A percentile compares a stretch with the other conserved stretches of the same genome.
phyloP scores from a whole-genome alignment of 169 alveolate genomes.

The Hammondia hammondi region DNA sequence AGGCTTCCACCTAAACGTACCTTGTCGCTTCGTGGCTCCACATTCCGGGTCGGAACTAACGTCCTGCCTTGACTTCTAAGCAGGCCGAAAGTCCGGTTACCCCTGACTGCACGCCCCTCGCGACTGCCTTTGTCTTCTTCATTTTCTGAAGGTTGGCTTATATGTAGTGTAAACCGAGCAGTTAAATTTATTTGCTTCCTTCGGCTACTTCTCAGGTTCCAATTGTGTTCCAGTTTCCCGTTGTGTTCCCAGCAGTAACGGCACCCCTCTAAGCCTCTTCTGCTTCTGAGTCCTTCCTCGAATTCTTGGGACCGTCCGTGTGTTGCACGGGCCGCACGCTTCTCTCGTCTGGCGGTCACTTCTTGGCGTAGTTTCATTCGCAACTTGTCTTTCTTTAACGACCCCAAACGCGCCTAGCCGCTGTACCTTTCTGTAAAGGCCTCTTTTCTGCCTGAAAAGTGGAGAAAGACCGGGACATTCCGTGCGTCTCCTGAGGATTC shows the following conservation, averaged over 20 bases:
- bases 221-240: too few species aligned
- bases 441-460: too few species aligned
- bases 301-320: not conserved
- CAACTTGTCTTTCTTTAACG: not conserved
- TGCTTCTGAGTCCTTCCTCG: not conserved
- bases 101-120: not conserved
- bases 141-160: not conserved
- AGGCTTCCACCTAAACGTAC: not conserved
- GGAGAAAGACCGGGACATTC: too few species aligned
- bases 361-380: not conserved
- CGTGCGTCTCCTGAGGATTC: not conserved
- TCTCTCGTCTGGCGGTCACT: not conserved
- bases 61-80: not conserved
- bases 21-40: not conserved
- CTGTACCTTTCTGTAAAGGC: not conserved
- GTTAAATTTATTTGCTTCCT: not conserved
- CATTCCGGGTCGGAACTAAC: not conserved
- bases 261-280: not conserved
- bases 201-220: not conserved
- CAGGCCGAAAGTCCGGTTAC: not conserved
- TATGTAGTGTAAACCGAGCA: not conserved
- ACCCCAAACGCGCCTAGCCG: not conserved
- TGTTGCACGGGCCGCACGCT: conserved; percentile 10
- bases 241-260: too few species aligned
- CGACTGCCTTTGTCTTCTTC: not conserved